Conservation (phyloP, 1,284 basidiomycete genomes). For the Sporisorium exsertum region DNA sequence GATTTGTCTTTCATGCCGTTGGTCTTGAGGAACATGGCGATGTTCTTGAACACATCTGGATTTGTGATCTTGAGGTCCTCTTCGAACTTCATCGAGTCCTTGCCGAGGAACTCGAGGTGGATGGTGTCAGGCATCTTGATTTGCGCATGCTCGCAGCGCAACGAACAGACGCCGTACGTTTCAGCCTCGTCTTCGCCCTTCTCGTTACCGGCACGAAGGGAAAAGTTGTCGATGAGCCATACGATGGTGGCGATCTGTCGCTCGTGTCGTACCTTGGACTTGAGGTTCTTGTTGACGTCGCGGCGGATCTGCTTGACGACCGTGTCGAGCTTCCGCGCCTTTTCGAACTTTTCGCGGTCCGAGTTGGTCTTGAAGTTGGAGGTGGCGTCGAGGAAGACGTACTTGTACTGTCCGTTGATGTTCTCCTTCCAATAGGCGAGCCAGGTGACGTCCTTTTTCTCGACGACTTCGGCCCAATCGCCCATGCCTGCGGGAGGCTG, state of each 20-base stretch:
- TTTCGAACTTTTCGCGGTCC: slow-evolving; percentile 68
- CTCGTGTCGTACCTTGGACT: slow-evolving; percentile 63
- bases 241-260: slow-evolving; percentile 68
- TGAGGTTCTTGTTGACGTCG: slow-evolving; percentile 62
- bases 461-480: slow-evolving; percentile 65
- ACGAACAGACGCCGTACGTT: slow-evolving; percentile 68
- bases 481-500: slow-evolving; percentile 62
- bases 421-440: slow-evolving; percentile 68
- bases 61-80: slow-evolving; percentile 64
- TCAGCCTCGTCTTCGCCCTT: slow-evolving; percentile 69
- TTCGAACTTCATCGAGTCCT: slow-evolving; percentile 69
- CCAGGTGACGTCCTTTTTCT: slow-evolving; percentile 68
- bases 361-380: slow-evolving; percentile 68
- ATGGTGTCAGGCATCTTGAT: slow-evolving; percentile 60
- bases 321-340: slow-evolving; percentile 65
- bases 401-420: slow-evolving; percentile 67
- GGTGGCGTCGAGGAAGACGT: slow-evolving; percentile 68
- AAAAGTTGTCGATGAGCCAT: slow-evolving; percentile 69
- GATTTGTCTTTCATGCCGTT: slow-evolving; percentile 59
- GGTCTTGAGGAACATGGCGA: slow-evolving; percentile 65
- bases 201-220: slow-evolving; percentile 68
- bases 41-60: slow-evolving; percentile 67
- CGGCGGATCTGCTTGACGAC: slow-evolving; percentile 62
- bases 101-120: slow-evolving; percentile 67
- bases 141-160: slow-evolving; percentile 67